Conservation (phyloP, 108 stramenopile species). For the Cylindrotheca fusiformis region DNA sequence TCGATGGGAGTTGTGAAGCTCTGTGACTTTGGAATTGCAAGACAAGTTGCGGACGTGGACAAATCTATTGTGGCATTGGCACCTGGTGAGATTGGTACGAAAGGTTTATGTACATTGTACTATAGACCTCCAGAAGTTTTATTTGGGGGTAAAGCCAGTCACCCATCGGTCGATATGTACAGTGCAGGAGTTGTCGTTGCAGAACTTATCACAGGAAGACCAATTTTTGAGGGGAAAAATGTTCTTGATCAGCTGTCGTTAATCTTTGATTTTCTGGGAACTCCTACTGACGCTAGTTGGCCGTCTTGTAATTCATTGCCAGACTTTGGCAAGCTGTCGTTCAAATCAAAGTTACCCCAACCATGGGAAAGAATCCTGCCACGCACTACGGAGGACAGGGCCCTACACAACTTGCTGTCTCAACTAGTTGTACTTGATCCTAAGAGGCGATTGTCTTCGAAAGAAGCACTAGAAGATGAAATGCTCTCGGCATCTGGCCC, state of each 20-base stretch:
- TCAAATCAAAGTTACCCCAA: constrained; percentile 32
- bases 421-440: constrained; percentile 59
- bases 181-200: constrained; percentile 60
- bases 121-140: constrained; percentile 82
- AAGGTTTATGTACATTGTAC: constrained; percentile 63
- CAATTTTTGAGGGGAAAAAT: constrained; percentile 58
- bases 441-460: constrained; percentile 40
- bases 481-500: constrained; percentile 9
- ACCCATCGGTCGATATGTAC: constrained; percentile 61
- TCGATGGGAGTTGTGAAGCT: constrained; percentile 55
- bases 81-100: constrained; percentile 14
- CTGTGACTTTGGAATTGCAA: constrained; percentile 82
- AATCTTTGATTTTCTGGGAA: constrained; percentile 62
- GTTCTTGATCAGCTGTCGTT: constrained; percentile 68
- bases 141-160: constrained; percentile 43
- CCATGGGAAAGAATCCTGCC: constrained; percentile 26
- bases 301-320: constrained; percentile 40
- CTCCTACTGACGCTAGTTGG: constrained; percentile 62
- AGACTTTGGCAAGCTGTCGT: constrained; percentile 64
- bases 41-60: constrained; percentile 4
- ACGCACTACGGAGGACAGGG: constrained; percentile 22
- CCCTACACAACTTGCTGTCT: constrained; percentile 28
- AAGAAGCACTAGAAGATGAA: constrained; percentile 37
- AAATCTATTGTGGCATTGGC: constrained; percentile 1
- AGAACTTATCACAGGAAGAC: constrained; percentile 49